Evolutionary conservation across 371 early-diverging fungal species (phyloP), one percentile per base, ranked within the genome.

Genomic region (Caulochytrium protostelioides): DNA sequence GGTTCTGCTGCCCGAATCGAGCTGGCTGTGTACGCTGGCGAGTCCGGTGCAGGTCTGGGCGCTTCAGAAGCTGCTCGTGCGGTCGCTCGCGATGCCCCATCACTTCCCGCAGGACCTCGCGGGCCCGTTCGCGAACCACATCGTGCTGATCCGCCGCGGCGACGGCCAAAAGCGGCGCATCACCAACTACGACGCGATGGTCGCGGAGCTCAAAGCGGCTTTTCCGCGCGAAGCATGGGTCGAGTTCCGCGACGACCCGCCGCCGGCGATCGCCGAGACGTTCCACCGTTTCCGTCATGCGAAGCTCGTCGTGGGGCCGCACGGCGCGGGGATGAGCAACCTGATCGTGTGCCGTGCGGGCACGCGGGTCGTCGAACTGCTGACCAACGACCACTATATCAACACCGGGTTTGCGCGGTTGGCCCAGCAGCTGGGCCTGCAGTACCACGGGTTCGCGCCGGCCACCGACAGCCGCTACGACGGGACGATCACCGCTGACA

Each of bases 311-410:
- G 21, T 33, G 5, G 33, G 20, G 12, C 33, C 33, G 4, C 33
- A 36, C 17, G 37, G 37, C 6, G 37, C 37, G 6, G 37, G 37
- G n/a, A 15, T 28, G 5, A 18, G 29, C 14, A 36, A 36, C 20
- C 28, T 36, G 37, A 10, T 28, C 29, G 29, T 18, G 6, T 22
- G n/a, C 19, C 4, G 37, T 22, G 27, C 17, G 6, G 14, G 29
- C 10, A 24, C 25, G 5, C 10, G 12, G n/a, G 25, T 36, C 13
- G 27, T 36, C 10, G 37, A 36, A 24, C 12, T 36, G 37, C 30
- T 36, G 12, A 24, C 25, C 13, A 36, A 36, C 23, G 37, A 36
- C 19, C 17, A 36, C n/a, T 36, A 6, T 14, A 36, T 36, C 13
- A 13, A 36, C 30, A 12, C 23, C 19, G 25, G 12, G 12, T 36